These are phyloP conservation scores for Rhodotorula sp. DNA, from an alignment of 1,284 basidiomycete species.

Conservation along the genomic window DNA sequence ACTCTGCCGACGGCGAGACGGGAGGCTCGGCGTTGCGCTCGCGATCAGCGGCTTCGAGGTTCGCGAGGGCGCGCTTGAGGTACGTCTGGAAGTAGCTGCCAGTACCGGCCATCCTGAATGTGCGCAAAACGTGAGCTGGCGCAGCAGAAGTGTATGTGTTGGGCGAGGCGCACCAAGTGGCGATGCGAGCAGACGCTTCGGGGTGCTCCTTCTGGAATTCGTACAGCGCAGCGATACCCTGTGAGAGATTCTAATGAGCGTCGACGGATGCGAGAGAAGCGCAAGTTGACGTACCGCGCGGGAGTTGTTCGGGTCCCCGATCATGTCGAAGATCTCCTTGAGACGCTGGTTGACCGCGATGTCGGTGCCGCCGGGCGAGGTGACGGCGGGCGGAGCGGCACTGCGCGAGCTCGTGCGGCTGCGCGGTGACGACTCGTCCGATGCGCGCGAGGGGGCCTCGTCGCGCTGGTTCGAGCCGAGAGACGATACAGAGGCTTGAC, in stretches of 20 bases:
- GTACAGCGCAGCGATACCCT: slow-evolving; percentile 90
- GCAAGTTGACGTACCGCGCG: slow-evolving; percentile 49
- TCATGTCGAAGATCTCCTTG: slow-evolving; percentile 81
- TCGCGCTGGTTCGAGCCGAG: slow-evolving; percentile 8
- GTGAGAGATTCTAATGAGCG: slow-evolving; percentile 12
- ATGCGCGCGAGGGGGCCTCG: not conserved
- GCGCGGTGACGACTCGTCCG: not conserved
- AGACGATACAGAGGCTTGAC: slow-evolving; percentile 16
- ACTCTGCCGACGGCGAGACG: not conserved
- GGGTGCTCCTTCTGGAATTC: slow-evolving; percentile 91
- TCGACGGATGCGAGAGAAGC: slow-evolving; percentile 54
- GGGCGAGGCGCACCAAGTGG: slow-evolving; percentile 20
- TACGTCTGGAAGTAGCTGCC: slow-evolving; percentile 55
- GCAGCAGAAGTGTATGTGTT: not conserved
- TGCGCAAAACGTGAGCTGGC: rapidly evolving
- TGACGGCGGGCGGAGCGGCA: not conserved
- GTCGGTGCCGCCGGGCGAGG: slow-evolving; percentile 33
- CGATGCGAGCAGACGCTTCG: slow-evolving; percentile 79
- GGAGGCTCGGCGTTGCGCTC: slow-evolving; percentile 19
- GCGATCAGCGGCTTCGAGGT: slow-evolving; percentile 43
- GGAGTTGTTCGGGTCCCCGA: slow-evolving; percentile 78
- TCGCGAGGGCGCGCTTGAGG: slow-evolving; percentile 52
- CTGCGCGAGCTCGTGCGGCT: not conserved
- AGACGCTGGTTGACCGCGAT: slow-evolving; percentile 56
- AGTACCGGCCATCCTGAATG: slow-evolving; percentile 51